Evolutionary conservation across 1,139 yeast species (phyloP).

Genomic region (Debaryomyces subglobosus): DNA sequence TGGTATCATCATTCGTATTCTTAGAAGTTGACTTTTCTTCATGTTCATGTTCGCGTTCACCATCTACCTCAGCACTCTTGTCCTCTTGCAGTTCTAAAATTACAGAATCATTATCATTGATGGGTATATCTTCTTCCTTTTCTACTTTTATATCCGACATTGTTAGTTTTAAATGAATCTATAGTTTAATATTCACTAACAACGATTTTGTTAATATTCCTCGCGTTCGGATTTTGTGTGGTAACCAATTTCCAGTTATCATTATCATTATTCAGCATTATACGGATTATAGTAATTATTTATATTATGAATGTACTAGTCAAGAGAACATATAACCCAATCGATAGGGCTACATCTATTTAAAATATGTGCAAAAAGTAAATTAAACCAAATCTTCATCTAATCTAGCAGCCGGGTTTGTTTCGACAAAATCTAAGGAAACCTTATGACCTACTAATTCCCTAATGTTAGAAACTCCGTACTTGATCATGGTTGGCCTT

Average conservation of each 20-base stretch:
- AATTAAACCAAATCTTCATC: slow-evolving; percentile 54
- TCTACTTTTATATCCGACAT: slow-evolving; percentile 6
- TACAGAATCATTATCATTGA: background rate
- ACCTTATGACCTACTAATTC: slow-evolving; percentile 95
- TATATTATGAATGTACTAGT: slow-evolving; percentile 1
- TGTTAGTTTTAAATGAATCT: background rate
- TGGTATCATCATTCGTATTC: background rate
- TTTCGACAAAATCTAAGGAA: slow-evolving; percentile 88
- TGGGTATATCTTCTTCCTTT: background rate
- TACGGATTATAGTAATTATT: background rate
- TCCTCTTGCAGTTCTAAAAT: slow-evolving; percentile 3
- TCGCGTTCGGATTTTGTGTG: slow-evolving; percentile 3
- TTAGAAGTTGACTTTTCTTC: slow-evolving; percentile 1
- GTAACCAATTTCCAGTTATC: background rate
- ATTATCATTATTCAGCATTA: background rate
- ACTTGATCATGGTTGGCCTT: slow-evolving; percentile 99
- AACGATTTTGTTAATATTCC: background rate
- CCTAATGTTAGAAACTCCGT: slow-evolving; percentile 93
- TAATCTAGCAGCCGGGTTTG: slow-evolving; percentile 96
- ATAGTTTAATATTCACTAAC: background rate
- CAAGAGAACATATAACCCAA: background rate
- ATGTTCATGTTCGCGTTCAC: background rate
- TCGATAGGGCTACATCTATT: background rate
- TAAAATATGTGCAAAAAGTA: background rate
- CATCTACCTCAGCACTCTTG: background rate